phyloP scores from a whole-genome alignment of 1,284 basidiomycete species.

The Prillingera fragicola region DNA sequence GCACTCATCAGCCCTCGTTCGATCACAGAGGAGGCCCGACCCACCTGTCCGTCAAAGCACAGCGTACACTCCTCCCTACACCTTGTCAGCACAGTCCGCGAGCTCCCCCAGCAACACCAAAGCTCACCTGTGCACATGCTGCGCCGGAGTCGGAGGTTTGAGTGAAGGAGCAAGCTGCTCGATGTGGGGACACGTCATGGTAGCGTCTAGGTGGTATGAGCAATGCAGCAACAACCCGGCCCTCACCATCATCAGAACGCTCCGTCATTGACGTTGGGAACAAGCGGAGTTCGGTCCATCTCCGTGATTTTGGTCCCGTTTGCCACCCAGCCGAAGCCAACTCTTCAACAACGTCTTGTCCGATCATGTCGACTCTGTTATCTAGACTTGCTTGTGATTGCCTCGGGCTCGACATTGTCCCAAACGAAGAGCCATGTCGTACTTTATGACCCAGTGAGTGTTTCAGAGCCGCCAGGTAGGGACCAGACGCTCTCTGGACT shows the following conservation, averaged over 20 bases:
- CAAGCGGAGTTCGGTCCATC: too few species aligned
- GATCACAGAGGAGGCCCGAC: slow-evolving; percentile 7
- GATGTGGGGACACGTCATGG: slow-evolving; percentile 35
- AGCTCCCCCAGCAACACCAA: not conserved
- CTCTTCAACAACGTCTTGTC: too few species aligned
- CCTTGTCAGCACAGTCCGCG: slow-evolving; percentile 4
- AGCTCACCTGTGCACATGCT: slow-evolving; percentile 47
- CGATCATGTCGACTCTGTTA: too few species aligned
- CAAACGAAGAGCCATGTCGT: slow-evolving; percentile 38
- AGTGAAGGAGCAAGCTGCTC: slow-evolving; percentile 21
- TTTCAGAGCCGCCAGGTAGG: not conserved
- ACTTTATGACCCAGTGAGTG: slow-evolving; percentile 50
- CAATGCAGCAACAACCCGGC: too few species aligned
- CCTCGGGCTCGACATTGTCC: not conserved
- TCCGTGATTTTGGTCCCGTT: too few species aligned
- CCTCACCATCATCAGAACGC: too few species aligned
- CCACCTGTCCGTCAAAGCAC: slow-evolving; percentile 89
- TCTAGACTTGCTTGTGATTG: too few species aligned
- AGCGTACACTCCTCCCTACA: slow-evolving; percentile 61
- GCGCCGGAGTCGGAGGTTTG: slow-evolving; percentile 30
- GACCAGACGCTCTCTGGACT: too few species aligned
- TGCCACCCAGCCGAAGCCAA: too few species aligned
- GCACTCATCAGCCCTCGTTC: slow-evolving; percentile 1
- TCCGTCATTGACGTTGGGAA: too few species aligned
- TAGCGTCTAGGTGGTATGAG: not conserved